Evolutionary conservation across 768 basidiomycete species (phyloP), one percentile per base, ranked within the genome.

Genomic region (Hypholoma sublateritium): DNA sequence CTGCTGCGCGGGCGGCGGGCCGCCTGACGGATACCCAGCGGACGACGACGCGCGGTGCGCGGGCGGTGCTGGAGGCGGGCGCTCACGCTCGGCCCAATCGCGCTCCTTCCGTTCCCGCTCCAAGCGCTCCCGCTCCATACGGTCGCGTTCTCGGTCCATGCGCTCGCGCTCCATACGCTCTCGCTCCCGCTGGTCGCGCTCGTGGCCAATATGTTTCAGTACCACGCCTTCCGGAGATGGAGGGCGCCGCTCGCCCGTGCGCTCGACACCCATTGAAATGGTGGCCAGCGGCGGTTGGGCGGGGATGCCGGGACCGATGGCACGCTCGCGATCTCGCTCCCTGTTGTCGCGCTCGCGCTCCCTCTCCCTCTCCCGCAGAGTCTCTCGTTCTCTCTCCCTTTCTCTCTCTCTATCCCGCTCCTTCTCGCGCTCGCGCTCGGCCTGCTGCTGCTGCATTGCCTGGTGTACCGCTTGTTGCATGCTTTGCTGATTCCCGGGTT

Each of bases 381-480:
- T 53, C 52, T 21, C 57, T 37, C 6, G 47, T 37, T 50, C 66
- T 64, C 39, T 59, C 62, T 59, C 65, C 54, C 57, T 59, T 35
- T 59, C 65, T 56, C 57, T 58, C 25, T 71, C 70, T 37, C 56
- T 50, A 39, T 55, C 61, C 39, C 45, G 55, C 48, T 45, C 28
- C 34, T 41, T 22, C 16, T 62, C 64, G 22, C 64, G 57, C 17
- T 65, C 68, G 11, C 59, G 54, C 59, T 60, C 65, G 57, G 57
- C 61, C 55, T 58, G 66, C 49, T 58, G 67, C 59, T 59, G 59
- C 50, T 63, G 68, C 56, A 42, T 19, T 46, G 24, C 19, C 44
- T 55, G 46, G 12, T n/a, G 22, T 7, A 22, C 8, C 28, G 19
- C 36, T n/a, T 32, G 52, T 11, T 34, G 41, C 16, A 21, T 39